phyloP scores from a whole-genome alignment of 768 basidiomycete genomes.

The Mycena vitilis region DNA sequence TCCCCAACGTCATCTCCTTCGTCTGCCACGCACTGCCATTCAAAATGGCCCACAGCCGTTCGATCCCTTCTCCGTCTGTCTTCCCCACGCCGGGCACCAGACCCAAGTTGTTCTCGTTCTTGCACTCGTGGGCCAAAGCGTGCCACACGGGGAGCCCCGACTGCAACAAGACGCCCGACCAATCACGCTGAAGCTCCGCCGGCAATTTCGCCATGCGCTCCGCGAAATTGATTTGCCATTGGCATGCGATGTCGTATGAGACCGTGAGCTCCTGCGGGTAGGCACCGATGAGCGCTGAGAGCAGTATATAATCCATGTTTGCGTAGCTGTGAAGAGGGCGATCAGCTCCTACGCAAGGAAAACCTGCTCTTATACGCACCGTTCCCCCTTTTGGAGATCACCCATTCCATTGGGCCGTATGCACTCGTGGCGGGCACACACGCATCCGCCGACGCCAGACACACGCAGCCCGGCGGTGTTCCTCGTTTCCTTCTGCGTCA shows the following conservation, averaged over 20 bases:
- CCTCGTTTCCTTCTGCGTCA: constrained; percentile 36
- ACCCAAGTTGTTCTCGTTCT: constrained; percentile 32
- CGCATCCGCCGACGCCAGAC: constrained; percentile 30
- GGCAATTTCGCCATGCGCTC: constrained; percentile 17
- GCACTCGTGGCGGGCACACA: constrained; percentile 37
- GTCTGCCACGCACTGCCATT: constrained; percentile 37
- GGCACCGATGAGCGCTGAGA: constrained; percentile 26
- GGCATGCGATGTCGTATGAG: constrained; percentile 43
- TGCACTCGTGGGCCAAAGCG: constrained; percentile 12
- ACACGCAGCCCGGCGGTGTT: constrained; percentile 23
- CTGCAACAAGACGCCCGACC: background rate
- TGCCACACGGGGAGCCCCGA: constrained; percentile 34
- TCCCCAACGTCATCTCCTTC: no score
- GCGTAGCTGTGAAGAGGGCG: constrained; percentile 29
- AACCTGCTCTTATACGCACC: constrained; percentile 22
- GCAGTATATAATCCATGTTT: constrained; percentile 41
- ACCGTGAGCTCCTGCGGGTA: constrained; percentile 2
- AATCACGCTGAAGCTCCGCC: background rate
- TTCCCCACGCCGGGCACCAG: constrained; percentile 26
- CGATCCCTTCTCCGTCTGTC: constrained; percentile 31
- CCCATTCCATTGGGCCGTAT: constrained; percentile 36
- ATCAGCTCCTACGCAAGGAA: rapidly evolving
- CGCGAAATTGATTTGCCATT: constrained; percentile 31
- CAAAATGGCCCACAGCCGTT: constrained; percentile 43
- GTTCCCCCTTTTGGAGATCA: constrained; percentile 42